Base-by-base conservation (phyloP, 129 eudicot genomes). In the Cynara cardunculus region DNA sequence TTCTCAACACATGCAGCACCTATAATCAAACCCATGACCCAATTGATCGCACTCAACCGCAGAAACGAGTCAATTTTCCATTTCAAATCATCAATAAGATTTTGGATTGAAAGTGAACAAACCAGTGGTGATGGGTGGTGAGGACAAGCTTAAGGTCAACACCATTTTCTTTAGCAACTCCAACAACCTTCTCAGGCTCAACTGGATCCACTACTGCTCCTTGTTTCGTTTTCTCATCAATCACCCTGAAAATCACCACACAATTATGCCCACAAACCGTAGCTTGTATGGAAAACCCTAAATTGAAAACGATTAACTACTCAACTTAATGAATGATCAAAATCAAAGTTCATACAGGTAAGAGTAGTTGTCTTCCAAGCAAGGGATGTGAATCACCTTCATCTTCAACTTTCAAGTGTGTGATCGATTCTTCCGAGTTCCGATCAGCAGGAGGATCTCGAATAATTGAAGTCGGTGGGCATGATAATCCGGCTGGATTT, bases 121-220 rank as follows among this genome's bases (percentile, higher is more conserved):
- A 95, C 99, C 99, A 92, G 93, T 95, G 99, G 81, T 95, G 97
- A 71, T 95, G 99, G 62, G 99, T 92, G 85, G 99, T 95, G 81
- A 95, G 94, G 25, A 92, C 97, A 24, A 90, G 78, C 85, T 95
- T 92, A 30, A 95, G 84, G 9, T 87, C 83, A 71, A 86, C 94
- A 0, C 89, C 94, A 25, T 92, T 49, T 21, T 90, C 89, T 68
- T 90, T 87, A 53, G 97, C 99, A 28, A 90, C 90, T 77, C 61
- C 70, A 10, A 92, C 79, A 74, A 95, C 86, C 85, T 95, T 95
- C 81, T 92, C 97, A 16, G 99, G 97, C 85, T 95, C 99, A 53
- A 90, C 99, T 27, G 99, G 99, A 82, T 95, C 99, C 19, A 95
- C 99, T 64, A 82, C 99, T 1, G 97, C 97, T 31, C 91, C 99